Conservation (phyloP, 2,329 filamentous ascomycete genomes). For the Dactylellina parvicollis region DNA sequence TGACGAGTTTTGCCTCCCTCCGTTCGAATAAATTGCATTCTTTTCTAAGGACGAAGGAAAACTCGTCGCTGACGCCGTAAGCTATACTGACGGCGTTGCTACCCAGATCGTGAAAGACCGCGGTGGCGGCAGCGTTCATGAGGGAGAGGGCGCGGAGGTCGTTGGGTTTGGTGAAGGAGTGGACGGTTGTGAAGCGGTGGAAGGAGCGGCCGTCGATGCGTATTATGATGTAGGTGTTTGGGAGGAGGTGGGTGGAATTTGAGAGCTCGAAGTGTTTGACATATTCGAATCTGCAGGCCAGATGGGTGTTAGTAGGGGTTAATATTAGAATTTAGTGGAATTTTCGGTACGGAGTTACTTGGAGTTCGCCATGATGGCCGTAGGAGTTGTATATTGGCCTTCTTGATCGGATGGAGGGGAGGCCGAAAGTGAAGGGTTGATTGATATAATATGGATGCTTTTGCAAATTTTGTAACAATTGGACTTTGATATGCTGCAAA, state of each 20-base stretch:
- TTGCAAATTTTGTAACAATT: neutral
- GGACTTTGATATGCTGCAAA: no score
- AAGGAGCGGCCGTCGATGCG: slow-evolving; percentile 94
- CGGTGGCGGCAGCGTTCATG: slow-evolving; percentile 92
- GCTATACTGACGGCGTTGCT: slow-evolving; percentile 77
- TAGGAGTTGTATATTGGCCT: neutral
- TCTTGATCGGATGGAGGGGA: neutral
- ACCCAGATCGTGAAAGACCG: slow-evolving; percentile 82
- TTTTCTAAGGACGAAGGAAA: slow-evolving; percentile 90
- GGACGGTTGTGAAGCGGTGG: slow-evolving; percentile 89
- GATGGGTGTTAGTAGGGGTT: slow-evolving; percentile 12
- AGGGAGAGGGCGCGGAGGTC: slow-evolving; percentile 85
- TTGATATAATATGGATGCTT: neutral
- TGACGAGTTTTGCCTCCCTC: slow-evolving; percentile 86
- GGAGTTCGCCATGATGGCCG: slow-evolving; percentile 57
- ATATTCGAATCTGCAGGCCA: slow-evolving; percentile 85
- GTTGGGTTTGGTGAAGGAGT: slow-evolving; percentile 90
- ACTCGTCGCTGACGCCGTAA: slow-evolving; percentile 96
- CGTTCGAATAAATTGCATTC: slow-evolving; percentile 84
- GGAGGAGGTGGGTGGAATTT: slow-evolving; percentile 78
- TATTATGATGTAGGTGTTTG: slow-evolving; percentile 95
- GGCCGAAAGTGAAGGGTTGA: neutral
- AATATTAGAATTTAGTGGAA: slow-evolving; percentile 46
- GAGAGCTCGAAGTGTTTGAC: slow-evolving; percentile 80
- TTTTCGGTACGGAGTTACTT: slow-evolving; percentile 51